Base-by-base conservation (phyloP, 2,329 filamentous ascomycete genomes). In the Colletotrichum lentis region DNA sequence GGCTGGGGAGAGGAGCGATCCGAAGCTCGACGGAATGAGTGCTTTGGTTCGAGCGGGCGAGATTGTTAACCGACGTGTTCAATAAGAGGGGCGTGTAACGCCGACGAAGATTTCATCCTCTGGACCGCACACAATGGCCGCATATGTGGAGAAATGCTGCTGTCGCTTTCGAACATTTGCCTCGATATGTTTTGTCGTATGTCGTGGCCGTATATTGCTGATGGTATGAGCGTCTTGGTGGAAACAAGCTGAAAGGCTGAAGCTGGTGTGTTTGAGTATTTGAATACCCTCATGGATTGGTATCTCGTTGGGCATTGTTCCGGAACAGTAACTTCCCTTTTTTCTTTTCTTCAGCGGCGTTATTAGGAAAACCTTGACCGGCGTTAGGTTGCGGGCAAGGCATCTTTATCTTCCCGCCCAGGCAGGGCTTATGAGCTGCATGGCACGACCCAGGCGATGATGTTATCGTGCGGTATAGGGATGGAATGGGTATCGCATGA, bases 41-140 rank as follows among this genome's bases (percentile, higher is more conserved):
- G 87, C 87, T 7, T 77, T 90, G 12, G 74, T 89, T 1, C 81
- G 81, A 69, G 87, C 87, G 11, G 86, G 86, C 39, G 86, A 89
- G 71, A 85, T 89, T 69, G 85, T 89, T 46, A 84, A 84, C 65
- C 81, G 82, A 49, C 77, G 80, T 59, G 41, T 46, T 37, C 47
- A 64, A 18, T 43, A 11, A 39, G 14, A 27, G 18, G 14, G 18
- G 10, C 11, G 27, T 70, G 72, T n/a, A 44, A 14, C n/a, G 31
- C 35, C 14, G 35, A 39, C 22, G 5, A 1, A 39, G 3, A 14
- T n/a, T n/a, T 22, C 7, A 16, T 20, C 5, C 22, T 22, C 5
- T 35, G 55, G 18, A 35, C 1, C n/a, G 16, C 10, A n/a, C 39
- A n/a, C n/a, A 20, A 35, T 5, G 22, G 14, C 22, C 41, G 6